A percentile compares a stretch with the other conserved stretches of the same genome.
These are phyloP conservation scores for Aspergillus sp. DNA, from an alignment of 2,329 filamentous ascomycete species.

Conservation along the genomic window DNA sequence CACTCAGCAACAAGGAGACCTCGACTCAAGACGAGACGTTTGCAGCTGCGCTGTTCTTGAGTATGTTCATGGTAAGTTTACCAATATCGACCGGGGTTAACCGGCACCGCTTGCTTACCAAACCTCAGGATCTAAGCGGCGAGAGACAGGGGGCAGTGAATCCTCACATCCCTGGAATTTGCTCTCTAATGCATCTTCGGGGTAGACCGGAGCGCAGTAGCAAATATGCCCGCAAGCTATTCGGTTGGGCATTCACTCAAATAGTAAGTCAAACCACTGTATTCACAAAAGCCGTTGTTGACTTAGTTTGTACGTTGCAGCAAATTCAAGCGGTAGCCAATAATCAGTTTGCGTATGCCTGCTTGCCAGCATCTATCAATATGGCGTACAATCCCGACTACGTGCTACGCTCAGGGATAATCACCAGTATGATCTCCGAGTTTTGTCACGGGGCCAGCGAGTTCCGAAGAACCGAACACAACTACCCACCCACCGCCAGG, in stretches of 20 bases:
- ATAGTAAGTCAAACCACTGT: background rate
- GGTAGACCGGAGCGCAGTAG: constrained; percentile 1
- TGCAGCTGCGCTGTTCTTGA: constrained; percentile 3
- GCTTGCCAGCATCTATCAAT: background rate
- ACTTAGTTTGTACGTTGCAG: background rate
- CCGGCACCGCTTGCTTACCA: background rate
- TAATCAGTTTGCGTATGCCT: constrained; percentile 2
- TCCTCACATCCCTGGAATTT: constrained; percentile 3
- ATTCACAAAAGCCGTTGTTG: background rate
- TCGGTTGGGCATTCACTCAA: constrained; percentile 3
- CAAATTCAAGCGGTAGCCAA: constrained; percentile 3
- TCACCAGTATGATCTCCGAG: constrained; percentile 5
- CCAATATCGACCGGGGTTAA: background rate
- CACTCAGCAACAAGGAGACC: background rate
- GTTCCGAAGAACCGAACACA: background rate
- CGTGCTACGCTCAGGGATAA: background rate
- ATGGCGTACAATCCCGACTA: constrained; percentile 2
- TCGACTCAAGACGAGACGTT: background rate
- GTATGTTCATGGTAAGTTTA: background rate
- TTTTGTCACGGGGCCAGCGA: background rate
- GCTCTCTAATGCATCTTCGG: constrained; percentile 2
- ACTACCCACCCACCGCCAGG: background rate
- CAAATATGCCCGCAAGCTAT: constrained; percentile 1
- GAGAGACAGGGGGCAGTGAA: background rate
- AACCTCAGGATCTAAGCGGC: background rate